These are phyloP conservation scores for Centrapalus pauciflorus DNA, from an alignment of 129 eudicot genomes.

Conservation along the genomic window DNA sequence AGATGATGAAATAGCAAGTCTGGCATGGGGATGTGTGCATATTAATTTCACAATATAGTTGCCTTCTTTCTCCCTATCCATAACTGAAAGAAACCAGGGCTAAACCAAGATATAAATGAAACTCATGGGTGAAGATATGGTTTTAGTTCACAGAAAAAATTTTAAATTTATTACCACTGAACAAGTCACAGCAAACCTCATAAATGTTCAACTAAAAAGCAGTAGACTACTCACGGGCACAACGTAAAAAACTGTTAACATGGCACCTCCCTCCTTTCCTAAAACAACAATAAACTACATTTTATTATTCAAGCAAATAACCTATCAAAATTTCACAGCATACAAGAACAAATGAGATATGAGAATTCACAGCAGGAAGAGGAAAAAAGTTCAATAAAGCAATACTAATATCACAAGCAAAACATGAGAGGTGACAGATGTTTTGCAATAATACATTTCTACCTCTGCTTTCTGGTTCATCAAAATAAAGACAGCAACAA, in stretches of 20 bases:
- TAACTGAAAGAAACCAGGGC: neutral
- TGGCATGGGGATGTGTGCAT: conserved; percentile 9
- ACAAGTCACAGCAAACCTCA: conserved; percentile 34
- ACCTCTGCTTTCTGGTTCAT: conserved; percentile 15
- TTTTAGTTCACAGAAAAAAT: conserved; percentile 20
- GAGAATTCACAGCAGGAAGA: neutral
- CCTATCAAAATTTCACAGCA: conserved; percentile 25
- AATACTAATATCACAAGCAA: conserved; percentile 46
- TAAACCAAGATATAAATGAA: neutral
- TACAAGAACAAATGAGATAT: conserved; percentile 18
- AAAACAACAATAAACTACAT: neutral
- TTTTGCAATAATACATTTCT: neutral
- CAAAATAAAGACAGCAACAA: conserved; percentile 19
- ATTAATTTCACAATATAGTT: neutral
- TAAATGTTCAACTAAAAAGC: conserved; percentile 58
- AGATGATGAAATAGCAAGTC: conserved; percentile 6
- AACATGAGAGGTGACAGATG: conserved; percentile 32
- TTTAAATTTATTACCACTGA: conserved; percentile 18
- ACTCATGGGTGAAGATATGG: conserved; percentile 23
- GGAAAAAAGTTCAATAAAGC: conserved; percentile 13
- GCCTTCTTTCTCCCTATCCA: neutral
- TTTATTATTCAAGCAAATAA: conserved; percentile 2
- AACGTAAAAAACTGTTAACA: conserved; percentile 12
- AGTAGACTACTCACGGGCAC: conserved; percentile 48
- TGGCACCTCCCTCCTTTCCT: neutral